phyloP scores from a whole-genome alignment of 2,329 filamentous ascomycete species.

The Chalaropsis ovoidea region DNA sequence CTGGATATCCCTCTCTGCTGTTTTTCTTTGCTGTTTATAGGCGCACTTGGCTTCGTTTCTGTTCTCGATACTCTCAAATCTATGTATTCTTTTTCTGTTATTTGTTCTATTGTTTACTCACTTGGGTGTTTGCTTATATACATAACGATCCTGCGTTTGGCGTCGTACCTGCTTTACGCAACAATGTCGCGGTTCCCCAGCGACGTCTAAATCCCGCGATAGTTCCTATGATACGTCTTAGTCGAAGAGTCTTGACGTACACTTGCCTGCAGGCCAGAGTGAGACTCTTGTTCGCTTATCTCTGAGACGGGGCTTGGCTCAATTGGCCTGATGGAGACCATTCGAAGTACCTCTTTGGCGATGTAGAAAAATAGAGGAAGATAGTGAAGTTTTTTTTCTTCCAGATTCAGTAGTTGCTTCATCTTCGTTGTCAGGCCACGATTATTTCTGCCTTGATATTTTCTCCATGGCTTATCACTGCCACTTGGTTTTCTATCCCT shows the following conservation, averaged over 20 bases:
- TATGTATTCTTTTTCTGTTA: neutral
- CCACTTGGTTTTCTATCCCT: neutral
- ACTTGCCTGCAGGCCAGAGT: neutral
- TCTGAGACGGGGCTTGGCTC: neutral
- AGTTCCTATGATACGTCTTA: neutral
- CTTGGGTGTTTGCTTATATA: neutral
- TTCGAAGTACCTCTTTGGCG: neutral
- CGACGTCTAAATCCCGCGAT: neutral
- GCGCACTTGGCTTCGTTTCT: neutral
- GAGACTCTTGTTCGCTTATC: neutral
- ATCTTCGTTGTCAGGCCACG: too few relatives aligned
- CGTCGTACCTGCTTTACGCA: neutral
- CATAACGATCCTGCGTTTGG: neutral
- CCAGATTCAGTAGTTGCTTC: neutral
- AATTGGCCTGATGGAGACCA: neutral
- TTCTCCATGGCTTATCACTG: neutral
- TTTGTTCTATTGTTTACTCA: neutral
- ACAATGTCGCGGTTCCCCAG: neutral
- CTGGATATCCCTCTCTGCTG: neutral
- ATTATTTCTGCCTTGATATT: neutral
- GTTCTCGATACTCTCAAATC: neutral
- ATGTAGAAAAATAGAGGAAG: neutral
- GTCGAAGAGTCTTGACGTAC: neutral
- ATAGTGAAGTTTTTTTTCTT: neutral
- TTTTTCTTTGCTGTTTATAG: neutral